Evolutionary conservation across 345 rosid genomes (phyloP).

Genomic region (Toxicodendron radicans): DNA sequence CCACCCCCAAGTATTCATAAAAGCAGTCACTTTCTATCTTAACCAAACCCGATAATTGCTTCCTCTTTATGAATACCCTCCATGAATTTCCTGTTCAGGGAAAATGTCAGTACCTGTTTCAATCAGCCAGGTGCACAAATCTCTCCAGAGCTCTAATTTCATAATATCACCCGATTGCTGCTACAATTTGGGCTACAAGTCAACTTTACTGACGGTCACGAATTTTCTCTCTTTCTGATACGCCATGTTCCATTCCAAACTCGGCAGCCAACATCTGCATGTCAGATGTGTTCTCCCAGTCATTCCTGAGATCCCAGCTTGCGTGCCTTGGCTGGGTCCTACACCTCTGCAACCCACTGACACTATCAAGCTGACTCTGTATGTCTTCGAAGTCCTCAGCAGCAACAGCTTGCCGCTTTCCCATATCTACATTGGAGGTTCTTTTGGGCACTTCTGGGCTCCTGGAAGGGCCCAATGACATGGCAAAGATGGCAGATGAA

Average conservation of each 20-base stretch:
- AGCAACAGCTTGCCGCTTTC: conserved; percentile 56
- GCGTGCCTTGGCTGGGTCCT: conserved; percentile 45
- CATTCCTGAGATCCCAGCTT: conserved; percentile 29
- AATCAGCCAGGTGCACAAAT: conserved; percentile 9
- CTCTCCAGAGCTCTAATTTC: conserved; percentile 1
- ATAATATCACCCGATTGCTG: background rate
- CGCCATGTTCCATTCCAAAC: conserved; percentile 43
- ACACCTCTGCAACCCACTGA: conserved; percentile 56
- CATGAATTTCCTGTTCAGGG: conserved; percentile 9
- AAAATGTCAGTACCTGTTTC: conserved; percentile 14
- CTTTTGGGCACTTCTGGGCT: conserved; percentile 45
- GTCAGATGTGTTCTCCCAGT: conserved; percentile 54
- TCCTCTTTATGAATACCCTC: background rate
- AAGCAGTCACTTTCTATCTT: conserved; percentile 19
- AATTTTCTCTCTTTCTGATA: conserved; percentile 31
- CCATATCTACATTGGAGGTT: conserved; percentile 46
- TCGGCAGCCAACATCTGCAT: conserved; percentile 40
- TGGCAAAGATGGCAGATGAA: conserved; percentile 32
- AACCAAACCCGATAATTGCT: conserved; percentile 16
- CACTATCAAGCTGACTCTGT: conserved; percentile 47
- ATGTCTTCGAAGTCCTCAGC: conserved; percentile 66
- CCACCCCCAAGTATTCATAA: conserved; percentile 8
- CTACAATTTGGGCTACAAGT: background rate
- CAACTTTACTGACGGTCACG: conserved; percentile 23
- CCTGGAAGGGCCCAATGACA: conserved; percentile 31